Evolutionary conservation across 1,139 yeast species (phyloP).

Genomic region (Yamadazyma trypodendri): DNA sequence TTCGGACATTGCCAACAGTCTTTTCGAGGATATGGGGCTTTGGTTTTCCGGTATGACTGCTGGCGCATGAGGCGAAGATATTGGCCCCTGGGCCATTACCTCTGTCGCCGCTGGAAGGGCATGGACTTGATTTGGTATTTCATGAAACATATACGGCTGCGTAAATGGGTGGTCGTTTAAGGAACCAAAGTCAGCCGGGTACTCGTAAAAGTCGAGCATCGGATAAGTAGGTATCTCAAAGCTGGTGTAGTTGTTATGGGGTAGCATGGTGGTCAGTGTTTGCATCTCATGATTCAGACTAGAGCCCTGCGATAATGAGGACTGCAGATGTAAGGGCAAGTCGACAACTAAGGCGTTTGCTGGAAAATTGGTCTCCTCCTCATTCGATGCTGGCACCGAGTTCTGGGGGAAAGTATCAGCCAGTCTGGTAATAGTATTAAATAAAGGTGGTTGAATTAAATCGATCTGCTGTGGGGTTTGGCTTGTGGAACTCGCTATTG

Average conservation of each 20-base stretch:
- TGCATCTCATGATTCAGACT: background rate
- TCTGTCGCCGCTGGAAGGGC: background rate
- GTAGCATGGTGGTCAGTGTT: constrained; percentile 3
- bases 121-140: background rate
- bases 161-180: constrained; percentile 5
- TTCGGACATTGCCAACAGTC: background rate
- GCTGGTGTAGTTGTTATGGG: constrained; percentile 2
- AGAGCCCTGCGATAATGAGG: background rate
- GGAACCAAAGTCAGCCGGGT: constrained; percentile 10
- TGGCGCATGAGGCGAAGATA: background rate
- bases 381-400: background rate
- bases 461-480: constrained; percentile 5
- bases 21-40: background rate
- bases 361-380: background rate
- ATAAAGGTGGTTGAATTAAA: constrained; percentile 5
- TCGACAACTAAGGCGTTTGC: background rate
- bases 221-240: constrained; percentile 8
- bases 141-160: background rate
- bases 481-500: background rate
- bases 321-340: background rate
- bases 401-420: background rate
- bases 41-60: background rate
- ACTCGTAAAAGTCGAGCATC: constrained; percentile 13
- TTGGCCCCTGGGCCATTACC: background rate
- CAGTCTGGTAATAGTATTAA: background rate